Percentiles rank a stretch among this genome's conserved stretches.
phyloP scores from a whole-genome alignment of 2,329 filamentous ascomycete genomes.

The Fusarium papillatum region DNA sequence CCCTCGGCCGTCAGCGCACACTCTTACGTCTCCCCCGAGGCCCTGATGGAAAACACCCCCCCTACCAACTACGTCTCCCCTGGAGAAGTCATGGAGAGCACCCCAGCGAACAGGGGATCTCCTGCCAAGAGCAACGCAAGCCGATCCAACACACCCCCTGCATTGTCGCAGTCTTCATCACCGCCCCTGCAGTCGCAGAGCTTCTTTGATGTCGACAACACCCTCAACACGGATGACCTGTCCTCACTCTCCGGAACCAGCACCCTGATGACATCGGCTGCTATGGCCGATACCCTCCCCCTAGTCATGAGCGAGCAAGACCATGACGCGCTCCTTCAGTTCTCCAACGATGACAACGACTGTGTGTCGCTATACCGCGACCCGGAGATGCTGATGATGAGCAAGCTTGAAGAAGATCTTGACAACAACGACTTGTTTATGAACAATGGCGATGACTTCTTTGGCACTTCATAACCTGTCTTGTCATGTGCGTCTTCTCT shows the following conservation, averaged over 20 bases:
- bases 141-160: slow-evolving; percentile 70
- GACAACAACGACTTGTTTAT: slow-evolving; percentile 66
- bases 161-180: slow-evolving; percentile 72
- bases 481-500: background rate
- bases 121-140: slow-evolving; percentile 65
- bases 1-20: slow-evolving; percentile 55
- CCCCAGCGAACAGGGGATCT: slow-evolving; percentile 56
- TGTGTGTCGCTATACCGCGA: slow-evolving; percentile 61
- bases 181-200: slow-evolving; percentile 58
- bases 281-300: slow-evolving; percentile 50
- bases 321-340: slow-evolving; percentile 60
- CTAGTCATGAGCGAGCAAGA: slow-evolving; percentile 54
- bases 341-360: slow-evolving; percentile 56
- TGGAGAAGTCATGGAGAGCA: slow-evolving; percentile 56
- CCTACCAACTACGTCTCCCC: slow-evolving; percentile 58
- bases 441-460: slow-evolving; percentile 64
- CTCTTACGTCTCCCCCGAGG: slow-evolving; percentile 62
- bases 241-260: slow-evolving; percentile 46
- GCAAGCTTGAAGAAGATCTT: slow-evolving; percentile 68
- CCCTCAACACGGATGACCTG: slow-evolving; percentile 48
- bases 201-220: slow-evolving; percentile 62
- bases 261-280: slow-evolving; percentile 49
- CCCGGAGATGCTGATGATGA: slow-evolving; percentile 62
- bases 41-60: slow-evolving; percentile 53
- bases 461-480: slow-evolving; percentile 51